These are phyloP conservation scores for Cytidiella melzeri DNA, from an alignment of 768 basidiomycete genomes.

Conservation along the genomic window DNA sequence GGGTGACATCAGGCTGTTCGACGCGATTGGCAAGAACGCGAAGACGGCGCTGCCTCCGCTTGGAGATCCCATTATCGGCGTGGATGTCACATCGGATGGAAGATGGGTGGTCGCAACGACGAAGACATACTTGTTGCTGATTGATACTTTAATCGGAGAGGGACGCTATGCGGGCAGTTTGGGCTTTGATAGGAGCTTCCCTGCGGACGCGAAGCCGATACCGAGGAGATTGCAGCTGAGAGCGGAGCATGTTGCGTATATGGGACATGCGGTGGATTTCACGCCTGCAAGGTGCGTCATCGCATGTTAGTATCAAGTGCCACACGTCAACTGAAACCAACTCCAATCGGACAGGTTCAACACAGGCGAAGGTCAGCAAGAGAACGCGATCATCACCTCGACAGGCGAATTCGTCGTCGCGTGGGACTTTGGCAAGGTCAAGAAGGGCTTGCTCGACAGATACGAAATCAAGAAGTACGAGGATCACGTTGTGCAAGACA, in stretches of 20 bases:
- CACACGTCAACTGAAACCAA: neutral
- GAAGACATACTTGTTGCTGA: conserved; percentile 86
- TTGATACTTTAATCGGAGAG: conserved; percentile 92
- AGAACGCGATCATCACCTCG: conserved; percentile 94
- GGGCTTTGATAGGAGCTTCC: conserved; percentile 94
- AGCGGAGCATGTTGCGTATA: conserved; percentile 90
- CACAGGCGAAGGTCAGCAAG: conserved; percentile 77
- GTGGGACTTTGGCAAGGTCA: conserved; percentile 97
- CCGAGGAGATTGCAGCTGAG: conserved; percentile 84
- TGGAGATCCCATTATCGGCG: conserved; percentile 91
- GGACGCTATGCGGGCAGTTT: conserved; percentile 76
- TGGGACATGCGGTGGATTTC: conserved; percentile 82
- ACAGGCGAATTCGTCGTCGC: conserved; percentile 89
- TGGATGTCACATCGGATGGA: conserved; percentile 92
- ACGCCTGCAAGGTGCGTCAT: conserved; percentile 82
- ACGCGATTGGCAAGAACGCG: conserved; percentile 95
- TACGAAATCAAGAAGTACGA: conserved; percentile 98
- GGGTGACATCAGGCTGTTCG: conserved; percentile 93
- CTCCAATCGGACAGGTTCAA: conserved; percentile 65
- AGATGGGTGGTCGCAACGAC: conserved; percentile 96
- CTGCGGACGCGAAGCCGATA: conserved; percentile 87
- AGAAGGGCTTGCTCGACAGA: conserved; percentile 83
- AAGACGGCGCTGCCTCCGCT: conserved; percentile 95
- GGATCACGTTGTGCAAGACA: conserved; percentile 92
- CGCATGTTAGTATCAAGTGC: neutral